Evolutionary conservation across 495 filamentous ascomycete species (phyloP).

Genomic region (Pyronema domesticum): DNA sequence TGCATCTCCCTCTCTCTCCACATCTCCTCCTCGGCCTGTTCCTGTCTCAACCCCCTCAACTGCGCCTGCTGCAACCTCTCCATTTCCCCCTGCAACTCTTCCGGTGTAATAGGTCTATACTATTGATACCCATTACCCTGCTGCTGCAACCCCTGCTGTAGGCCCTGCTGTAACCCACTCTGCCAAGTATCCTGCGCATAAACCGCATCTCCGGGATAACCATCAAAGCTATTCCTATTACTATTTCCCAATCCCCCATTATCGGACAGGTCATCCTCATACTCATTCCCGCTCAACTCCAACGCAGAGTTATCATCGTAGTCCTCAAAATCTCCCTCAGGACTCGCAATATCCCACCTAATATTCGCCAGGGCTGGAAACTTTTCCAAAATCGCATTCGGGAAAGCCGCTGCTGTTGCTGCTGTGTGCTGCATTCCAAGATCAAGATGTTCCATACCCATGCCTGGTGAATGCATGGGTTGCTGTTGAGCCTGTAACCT

Average conservation of each 20-base stretch:
- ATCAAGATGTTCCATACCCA: neutral
- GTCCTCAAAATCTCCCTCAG: constrained; percentile 31
- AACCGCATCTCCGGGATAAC: neutral
- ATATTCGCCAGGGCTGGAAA: constrained; percentile 77
- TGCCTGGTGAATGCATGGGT: constrained; percentile 29
- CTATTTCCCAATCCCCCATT: constrained; percentile 17
- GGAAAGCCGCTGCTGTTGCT: constrained; percentile 48
- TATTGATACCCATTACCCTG: no score
- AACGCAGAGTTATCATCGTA: constrained; percentile 75
- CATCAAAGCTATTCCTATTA: constrained; percentile 26
- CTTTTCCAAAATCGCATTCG: constrained; percentile 71
- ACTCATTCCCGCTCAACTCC: constrained; percentile 60
- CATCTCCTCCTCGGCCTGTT: no score
- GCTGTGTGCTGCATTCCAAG: constrained; percentile 4
- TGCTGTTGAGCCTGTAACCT: constrained; percentile 31
- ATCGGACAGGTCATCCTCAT: constrained; percentile 16
- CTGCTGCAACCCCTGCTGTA: no score
- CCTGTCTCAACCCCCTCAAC: no score
- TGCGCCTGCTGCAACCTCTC: no score
- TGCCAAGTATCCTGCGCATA: neutral
- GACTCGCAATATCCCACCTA: constrained; percentile 45
- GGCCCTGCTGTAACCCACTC: no score
- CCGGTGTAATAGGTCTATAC: no score
- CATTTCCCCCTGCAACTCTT: no score
- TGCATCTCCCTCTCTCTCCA: no score